phyloP scores from a whole-genome alignment of 2,329 filamentous ascomycete species.

The Cytospora paraplurivora region DNA sequence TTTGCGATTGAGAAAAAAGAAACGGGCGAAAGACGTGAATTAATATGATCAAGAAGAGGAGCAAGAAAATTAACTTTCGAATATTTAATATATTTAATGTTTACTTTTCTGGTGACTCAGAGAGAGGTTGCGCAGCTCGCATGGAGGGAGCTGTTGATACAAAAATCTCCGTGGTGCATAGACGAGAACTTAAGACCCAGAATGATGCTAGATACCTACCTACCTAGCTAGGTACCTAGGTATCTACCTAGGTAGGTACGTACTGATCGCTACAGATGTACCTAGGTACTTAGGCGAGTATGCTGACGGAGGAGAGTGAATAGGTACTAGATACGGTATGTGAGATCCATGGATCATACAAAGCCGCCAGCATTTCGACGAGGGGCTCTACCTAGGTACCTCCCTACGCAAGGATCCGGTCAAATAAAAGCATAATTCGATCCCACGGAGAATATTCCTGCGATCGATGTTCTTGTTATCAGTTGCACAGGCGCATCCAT shows the following conservation, averaged over 20 bases:
- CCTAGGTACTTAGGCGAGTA: too few relatives aligned
- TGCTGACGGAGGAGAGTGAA: too few relatives aligned
- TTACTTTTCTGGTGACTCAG: constrained; percentile 24
- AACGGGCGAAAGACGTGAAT: background rate
- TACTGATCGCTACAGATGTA: background rate
- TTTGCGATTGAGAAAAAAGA: background rate
- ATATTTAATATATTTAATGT: background rate
- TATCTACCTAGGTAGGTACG: constrained; percentile 4
- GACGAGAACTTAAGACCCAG: background rate
- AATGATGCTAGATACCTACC: background rate
- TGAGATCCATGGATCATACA: background rate
- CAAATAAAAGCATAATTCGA: background rate
- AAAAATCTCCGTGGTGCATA: constrained; percentile 9
- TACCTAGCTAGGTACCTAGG: too few relatives aligned
- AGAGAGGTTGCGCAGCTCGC: constrained; percentile 4
- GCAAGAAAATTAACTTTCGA: constrained; percentile 1
- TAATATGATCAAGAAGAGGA: background rate
- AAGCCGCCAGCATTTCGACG: background rate
- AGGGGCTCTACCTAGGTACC: too few relatives aligned
- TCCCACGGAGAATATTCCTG: background rate
- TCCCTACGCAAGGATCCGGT: background rate
- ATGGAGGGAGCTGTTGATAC: constrained; percentile 12
- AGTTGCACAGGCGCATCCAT: background rate
- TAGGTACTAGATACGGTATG: too few relatives aligned
- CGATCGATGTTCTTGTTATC: background rate